Evolutionary conservation across 2,329 filamentous ascomycete species (phyloP).

Genomic region (Talaromyces sp.): DNA sequence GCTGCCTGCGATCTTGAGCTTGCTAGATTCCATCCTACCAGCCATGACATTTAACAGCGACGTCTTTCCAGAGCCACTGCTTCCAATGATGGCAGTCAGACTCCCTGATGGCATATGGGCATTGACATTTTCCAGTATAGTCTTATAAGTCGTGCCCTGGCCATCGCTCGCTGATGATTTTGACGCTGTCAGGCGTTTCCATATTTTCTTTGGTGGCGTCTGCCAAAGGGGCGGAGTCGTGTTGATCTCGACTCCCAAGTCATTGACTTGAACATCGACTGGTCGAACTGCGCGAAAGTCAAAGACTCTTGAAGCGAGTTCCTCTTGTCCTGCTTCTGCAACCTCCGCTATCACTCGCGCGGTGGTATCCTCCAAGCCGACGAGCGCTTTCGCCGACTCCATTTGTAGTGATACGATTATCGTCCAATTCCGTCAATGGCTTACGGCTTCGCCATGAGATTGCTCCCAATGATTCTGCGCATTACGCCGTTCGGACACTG

Average conservation of each 20-base stretch:
- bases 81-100: constrained; percentile 69
- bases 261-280: constrained; percentile 32
- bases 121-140: constrained; percentile 57
- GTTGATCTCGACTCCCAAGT: constrained; percentile 28
- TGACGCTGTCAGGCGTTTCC: constrained; percentile 23
- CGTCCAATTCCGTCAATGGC: neutral
- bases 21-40: constrained; percentile 57
- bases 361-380: neutral
- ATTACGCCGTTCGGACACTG: neutral
- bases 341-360: neutral
- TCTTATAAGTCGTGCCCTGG: constrained; percentile 26
- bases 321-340: neutral
- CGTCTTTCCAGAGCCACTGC: constrained; percentile 68
- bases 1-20: constrained; percentile 46
- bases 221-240: constrained; percentile 28
- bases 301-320: constrained; percentile 20
- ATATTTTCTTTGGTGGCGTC: constrained; percentile 25
- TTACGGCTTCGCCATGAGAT: neutral
- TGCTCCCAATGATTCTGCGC: neutral
- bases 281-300: constrained; percentile 35
- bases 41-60: constrained; percentile 66
- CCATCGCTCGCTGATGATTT: constrained; percentile 6
- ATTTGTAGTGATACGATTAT: neutral
- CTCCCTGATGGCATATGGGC: constrained; percentile 60
- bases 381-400: neutral